Percentiles rank a stretch among this genome's conserved stretches.
Conservation (phyloP, 2,329 filamentous ascomycete genomes). For the Magnaporthales sp. region DNA sequence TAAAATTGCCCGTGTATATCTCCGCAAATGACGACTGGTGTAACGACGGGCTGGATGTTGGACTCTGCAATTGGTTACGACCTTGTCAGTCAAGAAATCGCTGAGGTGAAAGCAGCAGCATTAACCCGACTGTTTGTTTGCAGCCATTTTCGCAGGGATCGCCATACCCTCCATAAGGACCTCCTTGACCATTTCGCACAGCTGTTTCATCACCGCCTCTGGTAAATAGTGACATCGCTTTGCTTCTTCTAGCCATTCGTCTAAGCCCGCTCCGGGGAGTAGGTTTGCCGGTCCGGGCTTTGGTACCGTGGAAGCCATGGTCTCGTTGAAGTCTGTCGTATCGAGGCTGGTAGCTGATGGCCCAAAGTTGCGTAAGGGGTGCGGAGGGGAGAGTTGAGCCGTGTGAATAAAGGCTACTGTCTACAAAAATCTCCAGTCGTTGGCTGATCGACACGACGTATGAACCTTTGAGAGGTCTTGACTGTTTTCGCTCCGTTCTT, state of each 20-base stretch:
- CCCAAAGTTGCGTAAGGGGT: not conserved
- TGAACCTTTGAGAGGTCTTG: not conserved
- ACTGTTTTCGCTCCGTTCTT: not conserved
- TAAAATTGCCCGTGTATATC: conserved; percentile 99
- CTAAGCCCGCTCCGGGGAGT: conserved; percentile 72
- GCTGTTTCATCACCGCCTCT: conserved; percentile 94
- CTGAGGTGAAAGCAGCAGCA: not conserved
- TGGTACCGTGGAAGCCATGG: conserved; percentile 51
- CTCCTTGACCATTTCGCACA: conserved; percentile 98
- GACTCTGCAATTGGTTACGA: conserved; percentile 54
- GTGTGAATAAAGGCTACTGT: not conserved
- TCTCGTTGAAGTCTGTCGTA: not conserved
- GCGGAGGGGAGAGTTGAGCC: not conserved
- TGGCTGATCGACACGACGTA: not conserved
- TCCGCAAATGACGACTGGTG: conserved; percentile 92
- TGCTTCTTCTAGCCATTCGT: conserved; percentile 94
- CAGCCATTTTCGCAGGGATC: conserved; percentile 1
- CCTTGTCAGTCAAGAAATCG: not conserved
- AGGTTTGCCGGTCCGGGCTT: conserved; percentile 87
- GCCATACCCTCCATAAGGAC: conserved; percentile 86
- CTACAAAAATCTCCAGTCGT: not conserved
- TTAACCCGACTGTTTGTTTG: too few species aligned
- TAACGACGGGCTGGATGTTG: conserved; percentile 96
- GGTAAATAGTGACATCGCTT: conserved; percentile 97
- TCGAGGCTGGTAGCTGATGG: not conserved